Conservation (phyloP, 192 early-diverging fungal genomes). For the Umbelopsis ramanniana region DNA sequence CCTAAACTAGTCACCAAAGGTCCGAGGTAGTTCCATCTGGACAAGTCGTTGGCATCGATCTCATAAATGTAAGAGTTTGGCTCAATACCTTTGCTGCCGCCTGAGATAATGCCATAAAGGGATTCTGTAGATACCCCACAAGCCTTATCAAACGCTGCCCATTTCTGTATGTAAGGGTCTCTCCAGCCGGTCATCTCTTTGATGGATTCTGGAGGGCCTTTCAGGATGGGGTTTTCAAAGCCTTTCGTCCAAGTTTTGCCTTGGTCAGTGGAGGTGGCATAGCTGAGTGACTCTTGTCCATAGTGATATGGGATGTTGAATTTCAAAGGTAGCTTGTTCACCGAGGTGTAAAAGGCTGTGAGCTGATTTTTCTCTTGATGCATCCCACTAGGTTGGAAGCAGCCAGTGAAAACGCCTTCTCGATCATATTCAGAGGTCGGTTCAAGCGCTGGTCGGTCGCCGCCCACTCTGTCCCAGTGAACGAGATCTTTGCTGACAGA, state of each 20-base stretch:
- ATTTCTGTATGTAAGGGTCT: not conserved
- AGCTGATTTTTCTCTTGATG: not conserved
- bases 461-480: slow-evolving; percentile 2
- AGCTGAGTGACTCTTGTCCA: slow-evolving; percentile 15
- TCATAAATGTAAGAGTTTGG: slow-evolving; percentile 4
- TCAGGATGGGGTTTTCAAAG: not conserved
- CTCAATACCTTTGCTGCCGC: not conserved
- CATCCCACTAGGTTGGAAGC: not conserved
- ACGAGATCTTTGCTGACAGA: slow-evolving; percentile 27
- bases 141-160: too few relatives aligned
- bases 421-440: slow-evolving; percentile 22
- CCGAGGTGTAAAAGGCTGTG: slow-evolving; percentile 11
- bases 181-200: slow-evolving; percentile 20
- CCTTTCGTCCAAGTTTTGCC: slow-evolving; percentile 13
- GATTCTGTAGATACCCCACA: too few relatives aligned
- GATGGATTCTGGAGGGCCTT: not conserved
- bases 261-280: slow-evolving; percentile 24
- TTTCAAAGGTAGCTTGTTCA: not conserved
- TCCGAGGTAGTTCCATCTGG: slow-evolving; percentile 9
- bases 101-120: slow-evolving; percentile 12
- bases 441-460: slow-evolving; percentile 21
- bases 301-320: not conserved
- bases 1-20: not conserved
- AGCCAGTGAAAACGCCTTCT: slow-evolving; percentile 17
- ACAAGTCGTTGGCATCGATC: not conserved